Conservation (phyloP, 2,329 filamentous ascomycete species). For the Zymoseptoria pseudotritici region DNA sequence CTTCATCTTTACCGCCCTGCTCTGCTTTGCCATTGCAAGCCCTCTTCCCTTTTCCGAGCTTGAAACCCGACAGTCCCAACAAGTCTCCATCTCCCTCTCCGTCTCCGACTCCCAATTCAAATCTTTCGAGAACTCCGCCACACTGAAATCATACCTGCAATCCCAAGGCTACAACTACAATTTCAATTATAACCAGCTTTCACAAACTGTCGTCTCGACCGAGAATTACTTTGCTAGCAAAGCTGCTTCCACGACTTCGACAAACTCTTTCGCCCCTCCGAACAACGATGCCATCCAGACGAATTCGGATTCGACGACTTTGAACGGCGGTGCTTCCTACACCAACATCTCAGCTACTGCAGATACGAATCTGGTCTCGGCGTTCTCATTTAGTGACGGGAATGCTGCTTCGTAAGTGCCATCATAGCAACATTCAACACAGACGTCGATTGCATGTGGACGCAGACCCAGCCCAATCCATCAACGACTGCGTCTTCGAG, state of each 20-base stretch:
- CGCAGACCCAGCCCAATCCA: too few species aligned
- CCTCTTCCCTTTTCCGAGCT: not conserved
- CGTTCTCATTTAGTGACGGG: constrained; percentile 7
- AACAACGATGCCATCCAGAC: constrained; percentile 4
- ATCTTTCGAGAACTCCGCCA: constrained; percentile 8
- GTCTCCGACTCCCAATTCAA: constrained; percentile 6
- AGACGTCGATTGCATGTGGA: not conserved
- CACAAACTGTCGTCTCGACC: constrained; percentile 3
- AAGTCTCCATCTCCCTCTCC: constrained; percentile 6
- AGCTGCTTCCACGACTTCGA: constrained; percentile 3
- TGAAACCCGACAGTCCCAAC: constrained; percentile 3
- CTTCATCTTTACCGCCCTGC: not conserved
- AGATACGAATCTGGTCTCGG: constrained; percentile 2
- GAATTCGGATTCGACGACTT: constrained; percentile 3
- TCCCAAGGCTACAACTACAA: constrained; percentile 7
- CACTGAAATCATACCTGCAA: constrained; percentile 3
- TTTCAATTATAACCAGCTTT: constrained; percentile 8
- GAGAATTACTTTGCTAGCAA: constrained; percentile 6
- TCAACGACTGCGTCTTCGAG: too few species aligned
- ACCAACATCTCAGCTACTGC: constrained; percentile 9
- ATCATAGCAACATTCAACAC: not conserved
- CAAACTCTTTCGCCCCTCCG: not conserved
- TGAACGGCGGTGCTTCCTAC: constrained; percentile 6
- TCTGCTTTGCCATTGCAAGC: not conserved
- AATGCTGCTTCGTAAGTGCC: constrained; percentile 6